Evolutionary conservation across 768 basidiomycete genomes (phyloP), one percentile per base, ranked within the genome.

Genomic region (Suillus clintonianus): DNA sequence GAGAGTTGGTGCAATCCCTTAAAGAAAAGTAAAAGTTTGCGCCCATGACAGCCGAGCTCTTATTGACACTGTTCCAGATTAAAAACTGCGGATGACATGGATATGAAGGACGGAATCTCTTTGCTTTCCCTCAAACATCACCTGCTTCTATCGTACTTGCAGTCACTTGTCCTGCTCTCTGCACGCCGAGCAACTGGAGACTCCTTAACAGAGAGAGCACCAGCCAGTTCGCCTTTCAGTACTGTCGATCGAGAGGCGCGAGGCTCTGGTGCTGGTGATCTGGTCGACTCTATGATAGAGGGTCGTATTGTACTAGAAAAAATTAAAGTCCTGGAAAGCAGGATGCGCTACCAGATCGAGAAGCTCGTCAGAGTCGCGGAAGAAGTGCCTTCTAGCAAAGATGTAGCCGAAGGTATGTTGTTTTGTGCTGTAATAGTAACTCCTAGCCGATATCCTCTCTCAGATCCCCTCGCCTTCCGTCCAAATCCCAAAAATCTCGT

Each of bases 301-400:
- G 83, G 85, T 22, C 86, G 95, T 14, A 80, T 95, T 50, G 86
- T 94, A 10, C 84, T 99, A 51, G 97, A 99, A 73, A 98, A 97
- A 78, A 83, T 91, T 55, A 89, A 90, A 64, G 83, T 86, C 0
- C 82, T 99, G 27, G 96, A 99, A 76, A 82, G 82, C 60, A 89
- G 92, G 71, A 91, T 99, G 84, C 87, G 85, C 55, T 98, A 99
- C 75, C 97, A 99, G 74, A 94, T 99, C 69, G 95, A 98, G 68
- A 98, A 99, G 74, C 85, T 99, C 19, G 85, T 96, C 32, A 84
- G 86, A 64, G 76, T 92, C 6, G 90, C 94, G 1, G 86, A 89
- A 62, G 89, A 91, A 68, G 78, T 82, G 19, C 76, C 78, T 0
- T 70, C 80, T 27, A 76, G 80, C 57, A 69, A 76, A 55, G 72